Conservation (phyloP, 2,329 filamentous ascomycete species). For the Colletotrichum higginsianum region DNA sequence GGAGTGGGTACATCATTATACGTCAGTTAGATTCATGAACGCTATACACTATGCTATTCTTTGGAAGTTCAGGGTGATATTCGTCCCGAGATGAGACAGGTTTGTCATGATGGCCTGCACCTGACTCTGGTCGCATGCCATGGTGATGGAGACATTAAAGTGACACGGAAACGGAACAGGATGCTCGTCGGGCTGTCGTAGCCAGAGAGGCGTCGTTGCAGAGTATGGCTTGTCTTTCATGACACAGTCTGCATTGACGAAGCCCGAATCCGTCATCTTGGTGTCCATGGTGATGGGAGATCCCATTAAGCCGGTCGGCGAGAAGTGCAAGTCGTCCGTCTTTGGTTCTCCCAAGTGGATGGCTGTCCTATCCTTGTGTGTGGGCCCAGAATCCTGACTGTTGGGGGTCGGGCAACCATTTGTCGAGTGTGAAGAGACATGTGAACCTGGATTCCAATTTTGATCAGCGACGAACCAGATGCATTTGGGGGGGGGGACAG, state of each 20-base stretch:
- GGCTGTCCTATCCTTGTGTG: background rate
- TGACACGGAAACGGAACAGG: background rate
- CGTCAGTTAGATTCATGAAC: too few species aligned
- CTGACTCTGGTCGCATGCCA: background rate
- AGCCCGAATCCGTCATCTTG: background rate
- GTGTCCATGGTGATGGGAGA: background rate
- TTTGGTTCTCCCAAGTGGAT: background rate
- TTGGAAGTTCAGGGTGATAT: background rate
- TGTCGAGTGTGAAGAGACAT: too few species aligned
- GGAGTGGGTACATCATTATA: too few species aligned
- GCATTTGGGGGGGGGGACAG: too few species aligned
- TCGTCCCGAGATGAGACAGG: background rate
- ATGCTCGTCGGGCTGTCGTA: too few species aligned
- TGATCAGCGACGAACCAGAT: too few species aligned
- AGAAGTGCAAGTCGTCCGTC: background rate
- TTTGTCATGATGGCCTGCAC: background rate
- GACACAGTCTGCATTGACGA: background rate
- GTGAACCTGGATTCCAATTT: too few species aligned
- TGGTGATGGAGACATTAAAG: background rate
- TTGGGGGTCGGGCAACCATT: too few species aligned
- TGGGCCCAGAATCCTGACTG: background rate
- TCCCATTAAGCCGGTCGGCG: background rate
- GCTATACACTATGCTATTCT: background rate
- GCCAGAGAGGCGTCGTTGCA: background rate
- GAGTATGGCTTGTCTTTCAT: background rate